Percentiles rank a stretch among this genome's conserved stretches.
Evolutionary conservation across 2,329 filamentous ascomycete genomes (phyloP).

Genomic region (Ceratocystiopsis brevicomis): DNA sequence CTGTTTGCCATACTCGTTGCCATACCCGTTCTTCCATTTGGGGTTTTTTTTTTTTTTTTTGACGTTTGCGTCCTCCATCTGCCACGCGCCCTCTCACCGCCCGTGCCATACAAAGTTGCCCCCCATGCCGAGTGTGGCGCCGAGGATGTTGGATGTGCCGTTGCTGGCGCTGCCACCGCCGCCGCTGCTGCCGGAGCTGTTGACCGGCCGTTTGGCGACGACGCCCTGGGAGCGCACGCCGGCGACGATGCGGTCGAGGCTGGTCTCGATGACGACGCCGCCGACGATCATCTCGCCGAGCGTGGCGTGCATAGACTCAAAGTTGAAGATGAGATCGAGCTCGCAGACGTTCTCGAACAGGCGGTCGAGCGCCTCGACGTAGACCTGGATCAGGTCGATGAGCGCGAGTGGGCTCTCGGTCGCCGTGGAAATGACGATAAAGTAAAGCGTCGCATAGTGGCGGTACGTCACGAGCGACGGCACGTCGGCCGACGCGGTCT

Average conservation of each 20-base stretch:
- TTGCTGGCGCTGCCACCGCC: slow-evolving; percentile 25
- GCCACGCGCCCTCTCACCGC: slow-evolving; percentile 10
- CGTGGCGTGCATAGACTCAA: slow-evolving; percentile 84
- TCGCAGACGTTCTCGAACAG: slow-evolving; percentile 98
- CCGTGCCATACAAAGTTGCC: slow-evolving; percentile 37
- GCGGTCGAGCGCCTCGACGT: slow-evolving; percentile 85
- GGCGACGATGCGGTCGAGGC: slow-evolving; percentile 68
- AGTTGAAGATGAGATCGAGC: slow-evolving; percentile 96
- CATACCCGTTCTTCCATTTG: no score
- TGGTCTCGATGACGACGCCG: slow-evolving; percentile 85
- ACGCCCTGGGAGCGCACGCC: slow-evolving; percentile 63
- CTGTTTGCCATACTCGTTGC: no score
- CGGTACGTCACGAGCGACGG: slow-evolving; percentile 94
- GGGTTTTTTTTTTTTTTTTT: neutral
- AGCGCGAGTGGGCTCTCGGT: slow-evolving; percentile 90
- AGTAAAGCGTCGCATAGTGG: slow-evolving; percentile 94
- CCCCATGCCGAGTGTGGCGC: slow-evolving; percentile 35
- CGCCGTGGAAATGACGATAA: slow-evolving; percentile 92
- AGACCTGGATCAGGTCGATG: slow-evolving; percentile 94
- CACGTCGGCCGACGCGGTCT: slow-evolving; percentile 55
- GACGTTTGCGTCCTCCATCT: neutral
- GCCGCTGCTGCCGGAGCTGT: slow-evolving; percentile 35
- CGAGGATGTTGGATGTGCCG: slow-evolving; percentile 22
- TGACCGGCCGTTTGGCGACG: slow-evolving; percentile 62
- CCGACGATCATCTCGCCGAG: slow-evolving; percentile 90